A percentile compares a stretch with the other conserved stretches of the same genome.
Evolutionary conservation across 2,329 filamentous ascomycete species (phyloP).

Genomic region (Claviceps sp.): DNA sequence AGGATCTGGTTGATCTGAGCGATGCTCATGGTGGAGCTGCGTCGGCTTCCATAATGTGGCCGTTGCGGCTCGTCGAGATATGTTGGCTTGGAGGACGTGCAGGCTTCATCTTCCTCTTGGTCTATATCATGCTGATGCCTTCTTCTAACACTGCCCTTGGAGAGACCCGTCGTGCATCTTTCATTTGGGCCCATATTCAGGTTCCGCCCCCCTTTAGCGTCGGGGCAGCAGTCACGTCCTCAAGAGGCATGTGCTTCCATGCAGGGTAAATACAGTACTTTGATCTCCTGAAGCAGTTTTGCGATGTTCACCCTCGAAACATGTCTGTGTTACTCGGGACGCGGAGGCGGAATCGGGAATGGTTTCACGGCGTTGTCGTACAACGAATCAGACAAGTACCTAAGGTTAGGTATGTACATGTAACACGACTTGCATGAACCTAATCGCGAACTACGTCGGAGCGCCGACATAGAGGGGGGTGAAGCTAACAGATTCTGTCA

Average conservation of each 20-base stretch:
- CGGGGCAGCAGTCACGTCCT: not conserved
- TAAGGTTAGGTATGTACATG: no score
- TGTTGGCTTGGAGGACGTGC: constrained; percentile 4
- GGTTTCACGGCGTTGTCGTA: not conserved
- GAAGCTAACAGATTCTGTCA: not conserved
- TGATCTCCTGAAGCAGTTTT: not conserved
- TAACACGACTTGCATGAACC: not conserved
- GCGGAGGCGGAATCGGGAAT: not conserved
- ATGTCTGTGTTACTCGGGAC: not conserved
- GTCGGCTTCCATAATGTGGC: constrained; percentile 6
- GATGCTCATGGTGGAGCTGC: constrained; percentile 18
- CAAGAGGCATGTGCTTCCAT: not conserved
- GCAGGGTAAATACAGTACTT: not conserved
- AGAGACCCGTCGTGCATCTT: not conserved
- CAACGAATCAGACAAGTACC: not conserved
- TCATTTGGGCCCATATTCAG: not conserved
- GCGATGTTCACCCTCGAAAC: not conserved
- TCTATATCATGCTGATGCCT: not conserved
- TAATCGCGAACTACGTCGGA: constrained; percentile 1
- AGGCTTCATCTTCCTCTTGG: not conserved
- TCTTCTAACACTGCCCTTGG: not conserved
- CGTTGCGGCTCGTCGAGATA: constrained; percentile 7
- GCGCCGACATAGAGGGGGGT: not conserved
- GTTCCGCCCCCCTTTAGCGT: not conserved
- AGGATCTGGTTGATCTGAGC: constrained; percentile 21